Percentiles rank a stretch among this genome's conserved stretches.
Conservation (phyloP, 1,284 basidiomycete genomes). For the Naganishia albida region DNA sequence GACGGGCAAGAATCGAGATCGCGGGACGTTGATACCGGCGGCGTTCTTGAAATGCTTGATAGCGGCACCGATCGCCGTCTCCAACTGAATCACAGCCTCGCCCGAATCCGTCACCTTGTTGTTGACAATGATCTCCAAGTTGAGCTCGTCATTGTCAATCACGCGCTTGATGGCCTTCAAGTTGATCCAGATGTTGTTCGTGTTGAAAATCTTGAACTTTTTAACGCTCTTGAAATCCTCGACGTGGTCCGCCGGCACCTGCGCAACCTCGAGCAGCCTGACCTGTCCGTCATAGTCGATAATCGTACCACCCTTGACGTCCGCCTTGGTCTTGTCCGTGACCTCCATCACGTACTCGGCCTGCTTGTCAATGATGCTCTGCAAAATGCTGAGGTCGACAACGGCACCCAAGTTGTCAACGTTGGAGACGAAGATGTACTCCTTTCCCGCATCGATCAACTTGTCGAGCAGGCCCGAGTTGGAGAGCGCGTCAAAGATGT, state of each 20-base stretch:
- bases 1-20: conserved; percentile 92
- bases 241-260: conserved; percentile 92
- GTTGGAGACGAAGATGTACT: conserved; percentile 99
- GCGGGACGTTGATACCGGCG: conserved; percentile 96
- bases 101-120: conserved; percentile 86
- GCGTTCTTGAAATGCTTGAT: conserved; percentile 96
- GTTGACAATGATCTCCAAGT: conserved; percentile 86
- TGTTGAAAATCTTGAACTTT: conserved; percentile 69
- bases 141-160: conserved; percentile 79
- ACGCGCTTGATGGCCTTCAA: conserved; percentile 88
- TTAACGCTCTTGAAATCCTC: conserved; percentile 60
- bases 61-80: conserved; percentile 95
- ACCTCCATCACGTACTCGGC: conserved; percentile 98
- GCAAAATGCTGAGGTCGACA: conserved; percentile 64
- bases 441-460: conserved; percentile 91
- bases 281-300: conserved; percentile 95
- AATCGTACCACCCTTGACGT: conserved; percentile 99
- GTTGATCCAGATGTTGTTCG: conserved; percentile 87
- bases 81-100: conserved; percentile 84
- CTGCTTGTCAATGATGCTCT: conserved; percentile 85
- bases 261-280: conserved; percentile 95
- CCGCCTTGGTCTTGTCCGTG: conserved; percentile 99
- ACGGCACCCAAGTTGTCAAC: conserved; percentile 98
- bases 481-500: conserved; percentile 61
- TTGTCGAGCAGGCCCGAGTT: conserved; percentile 97